Evolutionary conservation across 73 alveolate genomes (phyloP), one percentile per base, ranked within the genome.

Genomic region (Symbiodinium natans): DNA sequence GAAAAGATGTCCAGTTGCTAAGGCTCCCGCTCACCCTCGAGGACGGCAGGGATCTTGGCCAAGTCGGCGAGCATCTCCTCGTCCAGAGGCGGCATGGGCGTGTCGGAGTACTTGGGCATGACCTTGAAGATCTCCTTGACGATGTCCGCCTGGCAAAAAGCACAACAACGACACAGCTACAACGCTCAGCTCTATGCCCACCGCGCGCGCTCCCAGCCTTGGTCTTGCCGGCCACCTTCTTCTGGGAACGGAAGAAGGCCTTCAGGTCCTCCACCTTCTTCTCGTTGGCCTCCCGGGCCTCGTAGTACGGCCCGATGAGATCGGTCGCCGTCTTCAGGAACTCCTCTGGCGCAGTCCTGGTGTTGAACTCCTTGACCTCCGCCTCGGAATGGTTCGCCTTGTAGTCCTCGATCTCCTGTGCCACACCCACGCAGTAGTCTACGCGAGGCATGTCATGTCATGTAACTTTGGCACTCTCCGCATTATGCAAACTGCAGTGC

Each of bases 1-100:
- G n/a, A n/a, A n/a, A n/a, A n/a, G n/a, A n/a, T n/a, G n/a, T n/a
- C n/a, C n/a, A n/a, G n/a, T n/a, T n/a, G n/a, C 68, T 27, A 52
- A 52, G 68, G 82, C 82, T 63, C 17, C 36, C 31, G 25, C 82
- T 63, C 82, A 34, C 82, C 82, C 29, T 63, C 82, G 36, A 63
- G 38, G 7, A 9, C 9, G 36, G 82, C 82, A 63, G 82, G 82
- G 38, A 27, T 29, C 82, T 63, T 63, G 82, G 82, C 82, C 82
- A 63, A 34, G 82, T 63, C 82, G 38, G 82, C 82, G 36, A 63
- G 36, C 82, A 63, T 63, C 82, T 63, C 82, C 82, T 63, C 82
- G 36, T 63, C 82, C 82, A 63, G 31, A 7, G 82, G 82, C 31
- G 82, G 82, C 82, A 63, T 1, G 36, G 82, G 82, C 11, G 38